Conservation (phyloP, 306 rosid species). For the Corylus avellana region DNA sequence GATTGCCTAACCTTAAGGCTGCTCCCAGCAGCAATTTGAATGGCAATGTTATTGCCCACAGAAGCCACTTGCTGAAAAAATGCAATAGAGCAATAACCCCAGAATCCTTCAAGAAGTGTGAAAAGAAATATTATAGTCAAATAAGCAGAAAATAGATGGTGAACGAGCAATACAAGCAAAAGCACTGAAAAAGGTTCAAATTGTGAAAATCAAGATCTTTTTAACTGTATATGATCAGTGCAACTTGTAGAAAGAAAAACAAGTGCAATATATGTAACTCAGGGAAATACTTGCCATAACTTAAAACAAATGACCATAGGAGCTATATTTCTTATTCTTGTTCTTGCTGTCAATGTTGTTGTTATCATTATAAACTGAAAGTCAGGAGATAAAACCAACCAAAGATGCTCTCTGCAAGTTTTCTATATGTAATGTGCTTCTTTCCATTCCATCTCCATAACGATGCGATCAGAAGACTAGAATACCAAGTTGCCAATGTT, state of each 20-base stretch:
- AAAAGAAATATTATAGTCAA: conserved; percentile 10
- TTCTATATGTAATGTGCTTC: conserved; percentile 65
- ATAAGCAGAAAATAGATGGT: conserved; percentile 1
- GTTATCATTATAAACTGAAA: not conserved
- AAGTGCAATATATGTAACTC: not conserved
- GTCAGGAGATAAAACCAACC: conserved; percentile 38
- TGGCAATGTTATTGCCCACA: conserved; percentile 77
- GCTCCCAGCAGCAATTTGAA: conserved; percentile 81
- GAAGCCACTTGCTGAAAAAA: conserved; percentile 80
- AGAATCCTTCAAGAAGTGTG: conserved; percentile 50
- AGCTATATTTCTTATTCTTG: not conserved
- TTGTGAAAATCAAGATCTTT: not conserved
- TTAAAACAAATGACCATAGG: too few relatives aligned
- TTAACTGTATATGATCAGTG: not conserved
- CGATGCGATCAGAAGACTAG: conserved; percentile 70
- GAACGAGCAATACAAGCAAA: not conserved
- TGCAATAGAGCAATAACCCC: conserved; percentile 82
- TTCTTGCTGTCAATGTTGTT: not conserved
- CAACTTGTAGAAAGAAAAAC: too few relatives aligned
- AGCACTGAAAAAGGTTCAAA: not conserved
- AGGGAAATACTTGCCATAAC: not conserved
- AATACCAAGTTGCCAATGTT: conserved; percentile 78
- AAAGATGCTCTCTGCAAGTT: conserved; percentile 62
- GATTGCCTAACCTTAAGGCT: conserved; percentile 64
- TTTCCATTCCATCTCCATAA: conserved; percentile 82